Evolutionary conservation across 495 filamentous ascomycete species (phyloP).

Genomic region (Neurospora sp.): DNA sequence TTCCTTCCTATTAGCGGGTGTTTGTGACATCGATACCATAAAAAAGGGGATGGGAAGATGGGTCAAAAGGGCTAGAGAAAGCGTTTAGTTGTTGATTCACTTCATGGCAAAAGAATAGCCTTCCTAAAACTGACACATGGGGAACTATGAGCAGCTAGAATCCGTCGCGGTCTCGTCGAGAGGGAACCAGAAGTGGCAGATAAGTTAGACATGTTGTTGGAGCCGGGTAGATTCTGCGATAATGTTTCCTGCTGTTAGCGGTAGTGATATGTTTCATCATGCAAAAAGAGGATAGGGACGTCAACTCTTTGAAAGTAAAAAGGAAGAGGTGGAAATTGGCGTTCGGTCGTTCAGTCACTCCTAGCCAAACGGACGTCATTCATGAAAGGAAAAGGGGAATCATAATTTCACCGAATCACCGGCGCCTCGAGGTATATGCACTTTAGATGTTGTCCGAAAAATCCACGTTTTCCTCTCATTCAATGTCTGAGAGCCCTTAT

Average conservation of each 20-base stretch:
- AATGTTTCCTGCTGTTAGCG: not conserved
- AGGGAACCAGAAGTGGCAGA: not conserved
- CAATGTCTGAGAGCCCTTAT: not conserved
- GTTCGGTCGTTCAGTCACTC: not conserved
- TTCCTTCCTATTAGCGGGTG: not conserved
- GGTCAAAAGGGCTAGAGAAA: not conserved
- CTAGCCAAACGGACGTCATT: not conserved
- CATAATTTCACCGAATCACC: constrained; percentile 1
- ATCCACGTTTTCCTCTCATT: not conserved
- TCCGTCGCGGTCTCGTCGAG: not conserved
- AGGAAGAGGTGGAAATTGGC: not conserved
- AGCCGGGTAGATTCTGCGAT: not conserved
- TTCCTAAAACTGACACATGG: not conserved
- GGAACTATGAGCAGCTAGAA: not conserved
- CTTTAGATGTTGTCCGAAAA: not conserved
- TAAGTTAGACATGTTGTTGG: not conserved
- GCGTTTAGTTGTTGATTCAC: not conserved
- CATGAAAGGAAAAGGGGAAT: not conserved
- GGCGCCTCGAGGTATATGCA: not conserved
- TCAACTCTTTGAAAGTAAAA: not conserved
- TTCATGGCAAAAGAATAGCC: not conserved
- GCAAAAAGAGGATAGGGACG: not conserved
- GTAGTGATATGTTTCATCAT: not conserved
- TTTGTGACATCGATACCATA: not conserved
- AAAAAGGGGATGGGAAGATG: not conserved